phyloP scores from a whole-genome alignment of 2,329 filamentous ascomycete species.

The Alternaria infectoria region DNA sequence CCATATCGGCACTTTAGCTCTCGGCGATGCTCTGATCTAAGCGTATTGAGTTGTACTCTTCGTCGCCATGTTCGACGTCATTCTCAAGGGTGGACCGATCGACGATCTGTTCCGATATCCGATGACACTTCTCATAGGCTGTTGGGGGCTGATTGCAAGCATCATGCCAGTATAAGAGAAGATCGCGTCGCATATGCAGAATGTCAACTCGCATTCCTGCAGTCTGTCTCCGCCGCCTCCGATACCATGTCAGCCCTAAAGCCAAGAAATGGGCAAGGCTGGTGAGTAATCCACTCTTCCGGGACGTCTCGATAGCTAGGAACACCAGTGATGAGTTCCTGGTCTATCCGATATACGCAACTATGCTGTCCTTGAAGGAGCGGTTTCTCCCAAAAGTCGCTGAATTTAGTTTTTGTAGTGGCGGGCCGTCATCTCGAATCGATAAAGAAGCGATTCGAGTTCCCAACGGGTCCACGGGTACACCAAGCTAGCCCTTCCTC shows the following conservation, averaged over 20 bases:
- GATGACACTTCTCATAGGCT: background rate
- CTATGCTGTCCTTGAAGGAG: background rate
- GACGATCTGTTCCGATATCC: background rate
- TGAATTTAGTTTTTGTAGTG: background rate
- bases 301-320: background rate
- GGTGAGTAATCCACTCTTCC: background rate
- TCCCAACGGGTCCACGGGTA: background rate
- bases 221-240: background rate
- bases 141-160: background rate
- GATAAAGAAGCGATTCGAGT: background rate
- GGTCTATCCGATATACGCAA: background rate
- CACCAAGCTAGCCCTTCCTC: background rate
- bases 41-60: background rate
- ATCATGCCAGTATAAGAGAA: background rate
- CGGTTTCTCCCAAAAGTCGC: no score
- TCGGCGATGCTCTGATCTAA: background rate
- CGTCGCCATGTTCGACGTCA: background rate
- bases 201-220: background rate
- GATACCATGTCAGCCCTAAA: background rate
- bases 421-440: background rate
- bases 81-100: background rate
- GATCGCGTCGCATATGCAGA: background rate
- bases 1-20: background rate
- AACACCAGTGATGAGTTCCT: background rate
- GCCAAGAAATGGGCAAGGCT: background rate